Evolutionary conservation across 140 eudicot genomes (phyloP).

Genomic region (Bidens hawaiensis): DNA sequence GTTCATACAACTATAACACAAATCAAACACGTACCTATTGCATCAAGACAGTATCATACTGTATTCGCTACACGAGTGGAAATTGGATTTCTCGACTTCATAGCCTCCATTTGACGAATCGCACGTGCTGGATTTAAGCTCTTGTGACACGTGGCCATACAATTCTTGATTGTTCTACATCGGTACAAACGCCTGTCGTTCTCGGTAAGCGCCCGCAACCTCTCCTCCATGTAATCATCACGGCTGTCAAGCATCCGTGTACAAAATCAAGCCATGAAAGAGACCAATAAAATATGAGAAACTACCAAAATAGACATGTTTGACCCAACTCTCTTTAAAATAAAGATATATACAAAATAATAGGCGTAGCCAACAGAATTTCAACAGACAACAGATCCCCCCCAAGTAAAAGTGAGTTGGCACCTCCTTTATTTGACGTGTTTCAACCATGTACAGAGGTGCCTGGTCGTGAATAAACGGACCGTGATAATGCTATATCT

Average conservation of each 20-base stretch:
- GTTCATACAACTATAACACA: background rate
- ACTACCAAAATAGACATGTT: too few relatives aligned
- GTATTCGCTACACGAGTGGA: conserved; percentile 11
- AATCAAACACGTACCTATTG: background rate
- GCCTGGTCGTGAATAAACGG: too few relatives aligned
- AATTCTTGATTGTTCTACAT: conserved; percentile 78
- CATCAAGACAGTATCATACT: background rate
- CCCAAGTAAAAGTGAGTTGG: too few relatives aligned
- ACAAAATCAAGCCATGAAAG: background rate
- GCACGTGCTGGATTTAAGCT: conserved; percentile 78
- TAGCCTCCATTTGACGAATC: conserved; percentile 63
- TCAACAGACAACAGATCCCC: too few relatives aligned
- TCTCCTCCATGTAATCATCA: conserved; percentile 65
- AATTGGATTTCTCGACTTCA: conserved; percentile 25
- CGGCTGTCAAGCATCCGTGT: conserved; percentile 33
- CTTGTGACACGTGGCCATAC: conserved; percentile 67
- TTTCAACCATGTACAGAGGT: too few relatives aligned
- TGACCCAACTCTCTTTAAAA: too few relatives aligned
- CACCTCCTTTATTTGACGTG: too few relatives aligned
- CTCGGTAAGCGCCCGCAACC: conserved; percentile 66
- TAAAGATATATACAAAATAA: too few relatives aligned
- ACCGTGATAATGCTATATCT: too few relatives aligned
- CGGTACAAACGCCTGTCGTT: conserved; percentile 45
- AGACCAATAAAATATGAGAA: background rate
- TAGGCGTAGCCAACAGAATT: too few relatives aligned